These are phyloP conservation scores for Xylariales sp. DNA, from an alignment of 2,329 filamentous ascomycete genomes.

Conservation along the genomic window DNA sequence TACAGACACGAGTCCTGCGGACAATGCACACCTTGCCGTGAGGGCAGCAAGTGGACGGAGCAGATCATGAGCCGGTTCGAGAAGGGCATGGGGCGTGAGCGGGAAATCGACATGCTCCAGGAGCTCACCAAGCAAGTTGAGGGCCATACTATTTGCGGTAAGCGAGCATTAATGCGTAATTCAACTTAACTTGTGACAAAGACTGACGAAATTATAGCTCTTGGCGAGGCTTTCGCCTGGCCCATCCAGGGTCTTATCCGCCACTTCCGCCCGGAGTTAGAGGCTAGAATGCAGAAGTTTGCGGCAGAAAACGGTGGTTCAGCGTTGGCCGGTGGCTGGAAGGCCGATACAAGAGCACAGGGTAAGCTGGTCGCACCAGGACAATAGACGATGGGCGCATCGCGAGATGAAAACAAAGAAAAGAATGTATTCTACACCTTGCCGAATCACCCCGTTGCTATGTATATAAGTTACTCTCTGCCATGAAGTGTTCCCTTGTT, in stretches of 20 bases:
- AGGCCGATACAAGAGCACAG: constrained; percentile 66
- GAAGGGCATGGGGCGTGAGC: constrained; percentile 78
- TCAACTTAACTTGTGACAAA: too few relatives aligned
- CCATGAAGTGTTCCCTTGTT: not conserved
- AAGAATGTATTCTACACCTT: constrained; percentile 7
- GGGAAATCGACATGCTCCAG: constrained; percentile 99
- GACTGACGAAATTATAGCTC: too few relatives aligned
- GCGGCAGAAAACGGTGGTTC: constrained; percentile 67
- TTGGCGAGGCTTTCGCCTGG: constrained; percentile 98
- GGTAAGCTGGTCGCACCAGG: constrained; percentile 86
- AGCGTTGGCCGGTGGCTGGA: constrained; percentile 84
- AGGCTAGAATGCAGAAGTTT: constrained; percentile 83
- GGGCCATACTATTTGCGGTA: constrained; percentile 96
- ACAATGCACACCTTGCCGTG: constrained; percentile 98
- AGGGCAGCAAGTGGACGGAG: constrained; percentile 98
- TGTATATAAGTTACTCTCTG: constrained; percentile 16
- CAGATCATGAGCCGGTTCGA: constrained; percentile 98
- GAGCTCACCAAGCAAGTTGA: constrained; percentile 99
- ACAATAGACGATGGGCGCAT: constrained; percentile 55
- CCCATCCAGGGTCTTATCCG: constrained; percentile 96
- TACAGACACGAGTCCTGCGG: constrained; percentile 98
- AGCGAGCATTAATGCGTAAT: too few relatives aligned
- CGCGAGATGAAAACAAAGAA: constrained; percentile 8
- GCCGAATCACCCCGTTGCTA: constrained; percentile 12
- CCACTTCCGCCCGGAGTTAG: constrained; percentile 94